Evolutionary conservation across 2,329 filamentous ascomycete genomes (phyloP).

Genomic region (Clathrospora elynae): DNA sequence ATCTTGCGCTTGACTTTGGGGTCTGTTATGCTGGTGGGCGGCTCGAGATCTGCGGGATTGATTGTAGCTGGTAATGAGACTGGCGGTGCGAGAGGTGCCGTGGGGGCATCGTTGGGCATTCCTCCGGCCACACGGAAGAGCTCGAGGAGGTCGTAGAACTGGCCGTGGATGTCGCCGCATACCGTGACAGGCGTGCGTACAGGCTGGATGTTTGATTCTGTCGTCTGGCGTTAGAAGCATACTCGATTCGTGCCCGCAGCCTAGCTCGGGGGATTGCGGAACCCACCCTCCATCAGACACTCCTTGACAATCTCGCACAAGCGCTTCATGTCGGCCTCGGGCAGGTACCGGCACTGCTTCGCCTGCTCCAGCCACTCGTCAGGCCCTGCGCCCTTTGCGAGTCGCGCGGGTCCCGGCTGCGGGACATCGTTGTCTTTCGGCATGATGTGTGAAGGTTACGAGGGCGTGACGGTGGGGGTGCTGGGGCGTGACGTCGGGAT

Average conservation of each 20-base stretch:
- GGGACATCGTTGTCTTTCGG: constrained; percentile 68
- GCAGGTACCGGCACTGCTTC: constrained; percentile 95
- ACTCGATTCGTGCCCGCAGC: no score
- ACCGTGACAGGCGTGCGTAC: constrained; percentile 95
- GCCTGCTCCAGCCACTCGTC: constrained; percentile 97
- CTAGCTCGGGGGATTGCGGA: neutral
- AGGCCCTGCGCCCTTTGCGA: constrained; percentile 81
- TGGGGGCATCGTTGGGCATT: constrained; percentile 80
- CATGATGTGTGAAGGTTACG: no score
- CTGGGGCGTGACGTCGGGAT: constrained; percentile 37
- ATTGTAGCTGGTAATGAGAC: constrained; percentile 71
- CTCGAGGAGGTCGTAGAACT: constrained; percentile 97
- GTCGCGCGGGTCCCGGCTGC: constrained; percentile 85
- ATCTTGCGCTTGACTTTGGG: constrained; percentile 87
- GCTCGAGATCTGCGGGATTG: constrained; percentile 89
- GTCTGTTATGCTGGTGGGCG: constrained; percentile 84
- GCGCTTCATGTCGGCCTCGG: constrained; percentile 97
- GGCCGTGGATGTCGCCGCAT: constrained; percentile 97
- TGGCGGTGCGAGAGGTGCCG: constrained; percentile 66
- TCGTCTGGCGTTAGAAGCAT: neutral
- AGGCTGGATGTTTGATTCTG: constrained; percentile 99
- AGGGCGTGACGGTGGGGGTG: constrained; percentile 42
- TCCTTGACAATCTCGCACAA: constrained; percentile 99
- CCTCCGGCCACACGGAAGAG: constrained; percentile 95
- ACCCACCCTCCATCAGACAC: constrained; percentile 91